A percentile compares a stretch with the other conserved stretches of the same genome.
Conservation (phyloP, 2,329 filamentous ascomycete genomes). For the Cordyceps javanica region DNA sequence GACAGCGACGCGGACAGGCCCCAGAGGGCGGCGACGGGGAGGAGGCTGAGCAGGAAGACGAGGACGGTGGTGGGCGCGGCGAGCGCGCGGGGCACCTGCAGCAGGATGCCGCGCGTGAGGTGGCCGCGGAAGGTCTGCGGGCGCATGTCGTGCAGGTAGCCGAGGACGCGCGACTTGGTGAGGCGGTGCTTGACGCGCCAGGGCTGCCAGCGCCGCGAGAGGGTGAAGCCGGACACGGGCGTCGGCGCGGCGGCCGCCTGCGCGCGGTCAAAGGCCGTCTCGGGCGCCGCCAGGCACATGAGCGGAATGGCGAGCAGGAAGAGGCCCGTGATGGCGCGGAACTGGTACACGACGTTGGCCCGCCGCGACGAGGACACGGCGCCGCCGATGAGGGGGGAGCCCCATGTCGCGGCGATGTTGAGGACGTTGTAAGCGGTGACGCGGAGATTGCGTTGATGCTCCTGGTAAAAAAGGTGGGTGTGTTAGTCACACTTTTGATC, state of each 20-base stretch:
- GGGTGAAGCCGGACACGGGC: constrained; percentile 15
- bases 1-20: constrained; percentile 39
- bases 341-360: constrained; percentile 40
- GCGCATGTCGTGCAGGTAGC: constrained; percentile 35
- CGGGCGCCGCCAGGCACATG: constrained; percentile 42
- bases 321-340: constrained; percentile 45
- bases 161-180: constrained; percentile 26
- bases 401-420: constrained; percentile 43
- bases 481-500: too few species aligned
- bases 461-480: too few species aligned
- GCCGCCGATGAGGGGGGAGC: constrained; percentile 47
- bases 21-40: constrained; percentile 43
- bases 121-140: constrained; percentile 31
- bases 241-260: constrained; percentile 17
- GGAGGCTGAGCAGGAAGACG: constrained; percentile 36
- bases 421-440: constrained; percentile 40
- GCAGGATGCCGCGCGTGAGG: constrained; percentile 24
- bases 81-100: constrained; percentile 43
- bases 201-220: constrained; percentile 16
- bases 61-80: constrained; percentile 44
- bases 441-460: constrained; percentile 44
- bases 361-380: constrained; percentile 32
- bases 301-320: constrained; percentile 41
- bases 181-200: constrained; percentile 23
- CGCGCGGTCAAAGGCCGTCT: constrained; percentile 45